phyloP scores from a whole-genome alignment of 441 rosid genomes.

The Rhodomyrtus psidioides region DNA sequence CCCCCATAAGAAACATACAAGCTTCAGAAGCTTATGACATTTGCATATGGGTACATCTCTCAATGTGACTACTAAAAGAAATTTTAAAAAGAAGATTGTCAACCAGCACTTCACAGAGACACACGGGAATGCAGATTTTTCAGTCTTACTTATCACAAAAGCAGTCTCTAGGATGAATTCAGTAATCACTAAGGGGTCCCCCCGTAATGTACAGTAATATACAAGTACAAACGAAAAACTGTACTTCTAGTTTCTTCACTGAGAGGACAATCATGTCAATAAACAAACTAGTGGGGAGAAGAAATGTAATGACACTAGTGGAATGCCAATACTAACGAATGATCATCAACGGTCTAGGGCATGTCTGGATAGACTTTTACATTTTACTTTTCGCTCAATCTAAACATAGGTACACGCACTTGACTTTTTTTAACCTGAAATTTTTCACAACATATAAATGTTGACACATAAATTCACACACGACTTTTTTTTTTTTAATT shows the following conservation, averaged over 20 bases:
- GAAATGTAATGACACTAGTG: neutral
- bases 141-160: neutral
- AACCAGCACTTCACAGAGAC: neutral
- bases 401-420: neutral
- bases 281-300: neutral
- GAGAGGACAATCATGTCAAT: neutral
- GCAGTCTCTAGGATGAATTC: neutral
- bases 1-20: neutral
- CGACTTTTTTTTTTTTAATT: too few species aligned
- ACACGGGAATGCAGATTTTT: neutral
- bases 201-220: neutral
- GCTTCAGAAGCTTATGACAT: neutral
- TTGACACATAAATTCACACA: too few species aligned
- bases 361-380: neutral
- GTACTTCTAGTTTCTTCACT: neutral
- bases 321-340: constrained; percentile 4
- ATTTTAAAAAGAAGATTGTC: neutral
- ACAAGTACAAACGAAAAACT: neutral
- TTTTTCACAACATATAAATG: neutral
- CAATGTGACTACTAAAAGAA: neutral
- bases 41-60: neutral
- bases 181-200: neutral
- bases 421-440: neutral
- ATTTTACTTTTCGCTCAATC: neutral
- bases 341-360: neutral